These are phyloP conservation scores for Pseudogymnoascus sp. DNA, from an alignment of 2,329 filamentous ascomycete genomes.

Conservation along the genomic window DNA sequence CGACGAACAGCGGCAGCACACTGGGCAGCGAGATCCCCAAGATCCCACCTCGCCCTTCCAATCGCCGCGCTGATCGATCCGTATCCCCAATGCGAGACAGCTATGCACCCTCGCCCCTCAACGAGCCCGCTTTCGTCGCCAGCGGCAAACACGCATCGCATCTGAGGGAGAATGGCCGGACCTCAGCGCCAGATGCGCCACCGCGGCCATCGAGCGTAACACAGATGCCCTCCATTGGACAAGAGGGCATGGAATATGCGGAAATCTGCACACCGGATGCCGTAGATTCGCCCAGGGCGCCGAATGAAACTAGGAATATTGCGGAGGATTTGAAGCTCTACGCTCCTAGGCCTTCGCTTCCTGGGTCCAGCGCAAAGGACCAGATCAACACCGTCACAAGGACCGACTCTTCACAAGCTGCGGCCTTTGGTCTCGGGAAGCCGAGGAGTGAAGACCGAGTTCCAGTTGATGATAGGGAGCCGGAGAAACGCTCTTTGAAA, in stretches of 20 bases:
- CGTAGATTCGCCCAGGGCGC: constrained; percentile 22
- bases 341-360: constrained; percentile 80
- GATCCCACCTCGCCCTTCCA: constrained; percentile 68
- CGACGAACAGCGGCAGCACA: constrained; percentile 29
- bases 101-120: constrained; percentile 80
- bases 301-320: constrained; percentile 63
- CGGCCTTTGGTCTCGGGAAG: constrained; percentile 74
- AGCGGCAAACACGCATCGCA: constrained; percentile 28
- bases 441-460: constrained; percentile 32
- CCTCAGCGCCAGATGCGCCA: constrained; percentile 36
- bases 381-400: constrained; percentile 77
- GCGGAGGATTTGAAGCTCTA: constrained; percentile 77
- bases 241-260: constrained; percentile 86
- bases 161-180: constrained; percentile 31
- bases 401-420: constrained; percentile 82
- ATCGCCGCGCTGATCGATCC: constrained; percentile 62
- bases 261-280: constrained; percentile 38
- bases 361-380: constrained; percentile 72
- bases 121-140: constrained; percentile 51
- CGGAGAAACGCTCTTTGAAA: constrained; percentile 47
- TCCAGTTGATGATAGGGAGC: constrained; percentile 43
- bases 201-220: constrained; percentile 65
- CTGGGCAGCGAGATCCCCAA: constrained; percentile 49
- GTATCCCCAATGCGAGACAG: constrained; percentile 68
- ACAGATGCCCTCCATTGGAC: constrained; percentile 71